Conservation (phyloP, 768 basidiomycete genomes). For the Leccinum arenicola region DNA sequence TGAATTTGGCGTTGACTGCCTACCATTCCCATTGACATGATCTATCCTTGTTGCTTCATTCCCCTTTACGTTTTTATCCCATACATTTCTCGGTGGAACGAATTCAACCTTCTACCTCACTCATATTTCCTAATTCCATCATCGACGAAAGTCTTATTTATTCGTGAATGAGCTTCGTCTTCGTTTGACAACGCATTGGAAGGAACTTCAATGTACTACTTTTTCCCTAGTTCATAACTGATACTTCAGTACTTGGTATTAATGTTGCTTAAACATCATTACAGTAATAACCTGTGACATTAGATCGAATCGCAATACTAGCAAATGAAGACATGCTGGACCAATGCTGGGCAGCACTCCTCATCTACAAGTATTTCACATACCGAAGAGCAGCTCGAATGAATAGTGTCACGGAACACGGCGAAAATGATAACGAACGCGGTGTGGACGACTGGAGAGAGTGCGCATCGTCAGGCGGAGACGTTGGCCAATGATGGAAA, state of each 20-base stretch:
- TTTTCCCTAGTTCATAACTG: slow-evolving; percentile 22
- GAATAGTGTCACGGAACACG: not conserved
- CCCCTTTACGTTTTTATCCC: slow-evolving; percentile 8
- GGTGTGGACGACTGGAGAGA: not conserved
- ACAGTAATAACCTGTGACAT: slow-evolving; percentile 23
- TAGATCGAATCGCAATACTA: not conserved
- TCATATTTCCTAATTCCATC: slow-evolving; percentile 8
- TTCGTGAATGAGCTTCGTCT: slow-evolving; percentile 18
- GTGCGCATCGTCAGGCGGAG: too few species aligned
- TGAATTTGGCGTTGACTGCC: slow-evolving; percentile 14
- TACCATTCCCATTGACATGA: slow-evolving; percentile 3
- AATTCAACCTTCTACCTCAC: slow-evolving; percentile 1
- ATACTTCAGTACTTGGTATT: slow-evolving; percentile 21
- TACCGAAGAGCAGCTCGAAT: not conserved
- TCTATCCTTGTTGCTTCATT: slow-evolving; percentile 18
- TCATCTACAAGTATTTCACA: too few species aligned
- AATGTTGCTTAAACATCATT: slow-evolving; percentile 34
- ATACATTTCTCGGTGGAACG: slow-evolving; percentile 18
- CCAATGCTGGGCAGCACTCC: not conserved
- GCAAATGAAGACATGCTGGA: not conserved
- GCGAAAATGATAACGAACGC: not conserved
- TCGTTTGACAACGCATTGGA: slow-evolving; percentile 20
- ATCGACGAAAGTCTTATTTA: slow-evolving; percentile 10
- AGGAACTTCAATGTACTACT: slow-evolving; percentile 32
- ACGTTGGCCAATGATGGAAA: not conserved